Evolutionary conservation across 108 stramenopile species (phyloP).

Genomic region (Skeletonema costatum): DNA sequence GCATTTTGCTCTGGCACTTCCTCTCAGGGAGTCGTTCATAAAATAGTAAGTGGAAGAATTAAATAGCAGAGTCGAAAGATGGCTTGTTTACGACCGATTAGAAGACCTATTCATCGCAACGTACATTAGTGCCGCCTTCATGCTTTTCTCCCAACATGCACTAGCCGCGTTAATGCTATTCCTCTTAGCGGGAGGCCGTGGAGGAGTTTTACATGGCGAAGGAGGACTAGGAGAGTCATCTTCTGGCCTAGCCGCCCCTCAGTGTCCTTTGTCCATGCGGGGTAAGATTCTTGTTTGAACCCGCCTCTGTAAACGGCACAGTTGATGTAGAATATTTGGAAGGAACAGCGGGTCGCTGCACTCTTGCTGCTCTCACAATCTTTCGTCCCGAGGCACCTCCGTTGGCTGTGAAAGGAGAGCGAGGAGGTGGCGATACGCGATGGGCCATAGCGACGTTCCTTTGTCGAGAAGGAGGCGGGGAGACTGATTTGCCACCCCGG

Average conservation of each 20-base stretch:
- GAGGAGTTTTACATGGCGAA: not conserved
- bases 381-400: not conserved
- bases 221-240: not conserved
- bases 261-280: no score
- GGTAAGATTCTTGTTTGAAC: no score
- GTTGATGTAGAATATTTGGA: no score
- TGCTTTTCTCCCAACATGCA: not conserved
- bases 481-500: not conserved
- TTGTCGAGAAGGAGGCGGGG: not conserved
- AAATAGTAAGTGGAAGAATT: not conserved
- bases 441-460: no score
- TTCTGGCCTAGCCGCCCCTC: not conserved
- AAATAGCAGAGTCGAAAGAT: no score
- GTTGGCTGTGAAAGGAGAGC: not conserved
- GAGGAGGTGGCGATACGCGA: no score
- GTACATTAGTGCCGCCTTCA: not conserved
- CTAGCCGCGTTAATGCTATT: not conserved
- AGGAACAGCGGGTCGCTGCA: not conserved
- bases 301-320: no score
- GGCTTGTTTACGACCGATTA: not conserved
- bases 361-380: not conserved
- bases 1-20: constrained; percentile 91
- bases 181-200: not conserved
- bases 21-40: not conserved
- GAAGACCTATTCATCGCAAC: not conserved